Conservation (phyloP, 495 filamentous ascomycete species). For the Neurospora cerealis region DNA sequence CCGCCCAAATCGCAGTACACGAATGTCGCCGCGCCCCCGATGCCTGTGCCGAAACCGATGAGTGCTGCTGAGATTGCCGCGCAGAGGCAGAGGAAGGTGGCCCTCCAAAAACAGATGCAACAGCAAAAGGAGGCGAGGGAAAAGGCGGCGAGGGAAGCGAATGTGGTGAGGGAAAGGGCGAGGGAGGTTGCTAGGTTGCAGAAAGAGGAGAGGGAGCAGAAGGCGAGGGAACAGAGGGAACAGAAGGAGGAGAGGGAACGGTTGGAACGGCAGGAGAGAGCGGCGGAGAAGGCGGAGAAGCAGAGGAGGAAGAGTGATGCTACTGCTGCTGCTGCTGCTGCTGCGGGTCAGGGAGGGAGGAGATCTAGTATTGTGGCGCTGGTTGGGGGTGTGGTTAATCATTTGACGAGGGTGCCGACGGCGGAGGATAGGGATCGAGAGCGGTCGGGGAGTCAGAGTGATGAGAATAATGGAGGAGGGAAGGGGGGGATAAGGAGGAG, state of each 20-base stretch:
- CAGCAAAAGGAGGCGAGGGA: conserved; percentile 13
- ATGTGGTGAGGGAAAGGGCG: background rate
- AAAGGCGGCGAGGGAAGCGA: background rate
- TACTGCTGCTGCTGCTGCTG: too few species aligned
- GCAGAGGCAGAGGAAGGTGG: conserved; percentile 24
- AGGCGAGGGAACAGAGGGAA: background rate
- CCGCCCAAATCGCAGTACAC: conserved; percentile 50
- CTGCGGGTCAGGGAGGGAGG: too few species aligned
- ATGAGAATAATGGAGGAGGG: conserved; percentile 37
- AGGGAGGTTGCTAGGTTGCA: conserved; percentile 2
- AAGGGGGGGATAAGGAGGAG: conserved; percentile 25
- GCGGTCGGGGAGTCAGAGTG: conserved; percentile 1
- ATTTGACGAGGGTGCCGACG: background rate
- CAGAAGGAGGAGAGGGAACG: background rate
- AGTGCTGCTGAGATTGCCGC: conserved; percentile 22
- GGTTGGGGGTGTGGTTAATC: background rate
- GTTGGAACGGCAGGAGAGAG: background rate
- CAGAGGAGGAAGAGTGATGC: conserved; percentile 34
- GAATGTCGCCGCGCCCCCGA: conserved; percentile 23
- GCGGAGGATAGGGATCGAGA: background rate
- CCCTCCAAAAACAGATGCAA: conserved; percentile 8
- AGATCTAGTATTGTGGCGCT: background rate
- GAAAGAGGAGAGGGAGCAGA: conserved; percentile 15
- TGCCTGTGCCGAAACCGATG: background rate
- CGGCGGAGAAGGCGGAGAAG: conserved; percentile 29